phyloP scores from a whole-genome alignment of 306 rosid species.

The Casuarina cunninghamiana region DNA sequence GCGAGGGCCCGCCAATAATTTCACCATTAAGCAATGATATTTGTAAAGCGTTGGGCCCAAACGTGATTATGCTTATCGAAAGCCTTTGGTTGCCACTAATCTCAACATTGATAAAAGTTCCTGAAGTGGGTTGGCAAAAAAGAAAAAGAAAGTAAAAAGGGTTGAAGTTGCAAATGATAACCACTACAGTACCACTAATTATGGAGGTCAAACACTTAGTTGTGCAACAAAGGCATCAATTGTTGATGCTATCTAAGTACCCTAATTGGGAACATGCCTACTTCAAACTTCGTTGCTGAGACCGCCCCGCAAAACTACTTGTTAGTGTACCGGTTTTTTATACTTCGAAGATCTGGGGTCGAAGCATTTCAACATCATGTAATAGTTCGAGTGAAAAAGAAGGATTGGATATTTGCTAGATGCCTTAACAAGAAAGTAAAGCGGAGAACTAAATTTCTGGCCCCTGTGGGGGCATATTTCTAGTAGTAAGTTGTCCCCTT shows the following conservation, averaged over 20 bases:
- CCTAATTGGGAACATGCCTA: no score
- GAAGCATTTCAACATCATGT: not conserved
- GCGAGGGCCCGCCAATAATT: constrained; percentile 2
- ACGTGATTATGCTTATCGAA: not conserved
- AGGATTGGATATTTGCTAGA: not conserved
- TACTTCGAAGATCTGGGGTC: no score
- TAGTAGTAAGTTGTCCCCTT: constrained; percentile 26
- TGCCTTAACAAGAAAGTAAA: not conserved
- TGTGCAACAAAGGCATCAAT: not conserved
- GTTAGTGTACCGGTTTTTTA: not conserved
- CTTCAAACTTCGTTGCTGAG: no score
- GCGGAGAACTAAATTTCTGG: not conserved
- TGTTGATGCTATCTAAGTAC: no score
- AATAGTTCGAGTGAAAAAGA: no score
- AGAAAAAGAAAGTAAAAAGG: no score
- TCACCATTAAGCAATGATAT: not conserved
- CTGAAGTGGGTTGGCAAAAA: not conserved
- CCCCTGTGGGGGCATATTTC: constrained; percentile 10
- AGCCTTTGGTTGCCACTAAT: constrained; percentile 11
- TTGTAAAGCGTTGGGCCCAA: not conserved
- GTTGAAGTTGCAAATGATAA: no score
- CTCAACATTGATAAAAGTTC: not conserved
- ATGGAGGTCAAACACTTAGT: no score
- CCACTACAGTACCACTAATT: no score
- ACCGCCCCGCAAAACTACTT: no score